Percentiles rank a stretch among this genome's conserved stretches.
Evolutionary conservation across 768 basidiomycete species (phyloP).

Genomic region (Cystofilobasidium ferigula): DNA sequence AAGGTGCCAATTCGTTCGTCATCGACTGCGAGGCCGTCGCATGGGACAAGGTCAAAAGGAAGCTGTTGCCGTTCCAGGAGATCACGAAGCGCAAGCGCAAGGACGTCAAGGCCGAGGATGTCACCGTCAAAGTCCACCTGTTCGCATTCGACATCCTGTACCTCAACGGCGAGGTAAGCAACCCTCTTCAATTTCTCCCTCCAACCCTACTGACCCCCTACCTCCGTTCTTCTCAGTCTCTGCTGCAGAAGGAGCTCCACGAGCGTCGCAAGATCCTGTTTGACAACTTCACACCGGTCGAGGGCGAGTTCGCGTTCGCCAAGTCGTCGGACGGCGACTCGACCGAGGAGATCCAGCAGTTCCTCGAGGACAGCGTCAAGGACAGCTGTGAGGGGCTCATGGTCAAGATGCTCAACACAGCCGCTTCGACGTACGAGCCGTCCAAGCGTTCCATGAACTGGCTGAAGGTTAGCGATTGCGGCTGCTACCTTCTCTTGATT

Average conservation of each 20-base stretch:
- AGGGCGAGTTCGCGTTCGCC: conserved; percentile 87
- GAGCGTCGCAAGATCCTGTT: conserved; percentile 67
- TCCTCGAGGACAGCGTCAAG: conserved; percentile 92
- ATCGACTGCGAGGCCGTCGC: conserved; percentile 95
- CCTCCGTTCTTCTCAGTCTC: conserved; percentile 47
- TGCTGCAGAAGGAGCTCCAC: conserved; percentile 62
- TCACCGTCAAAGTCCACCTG: conserved; percentile 88
- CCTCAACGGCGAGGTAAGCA: conserved; percentile 80
- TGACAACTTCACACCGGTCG: conserved; percentile 67
- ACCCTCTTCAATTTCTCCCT: not conserved
- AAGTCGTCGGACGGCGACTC: conserved; percentile 79
- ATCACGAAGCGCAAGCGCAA: conserved; percentile 88
- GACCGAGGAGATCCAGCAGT: conserved; percentile 83
- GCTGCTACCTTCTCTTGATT: not conserved
- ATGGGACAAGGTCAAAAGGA: conserved; percentile 54
- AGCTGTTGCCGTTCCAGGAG: conserved; percentile 93
- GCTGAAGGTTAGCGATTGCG: conserved; percentile 61
- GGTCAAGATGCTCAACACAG: conserved; percentile 95
- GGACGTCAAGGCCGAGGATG: conserved; percentile 95
- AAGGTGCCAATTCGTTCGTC: conserved; percentile 75
- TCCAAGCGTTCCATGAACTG: conserved; percentile 92
- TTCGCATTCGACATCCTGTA: conserved; percentile 96
- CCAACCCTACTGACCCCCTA: not conserved
- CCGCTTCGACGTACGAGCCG: conserved; percentile 88
- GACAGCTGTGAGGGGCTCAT: conserved; percentile 98